Evolutionary conservation across 257 asterid genomes (phyloP).

Genomic region (Solanum chiquidenum): DNA sequence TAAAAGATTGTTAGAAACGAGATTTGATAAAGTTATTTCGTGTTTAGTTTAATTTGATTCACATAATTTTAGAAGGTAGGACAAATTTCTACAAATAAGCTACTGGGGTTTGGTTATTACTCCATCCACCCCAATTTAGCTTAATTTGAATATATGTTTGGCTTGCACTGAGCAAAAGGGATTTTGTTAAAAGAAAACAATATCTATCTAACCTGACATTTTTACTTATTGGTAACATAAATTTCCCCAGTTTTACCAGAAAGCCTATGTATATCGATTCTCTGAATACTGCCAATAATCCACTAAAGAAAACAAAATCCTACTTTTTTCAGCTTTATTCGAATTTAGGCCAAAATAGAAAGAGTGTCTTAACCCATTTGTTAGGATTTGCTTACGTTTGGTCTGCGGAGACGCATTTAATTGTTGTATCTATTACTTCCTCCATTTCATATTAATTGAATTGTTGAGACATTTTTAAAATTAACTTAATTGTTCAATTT

Average conservation of each 20-base stretch:
- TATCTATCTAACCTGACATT: neutral
- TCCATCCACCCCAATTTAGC: too few species aligned
- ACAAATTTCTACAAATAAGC: too few species aligned
- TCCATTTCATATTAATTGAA: too few species aligned
- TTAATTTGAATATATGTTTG: too few species aligned
- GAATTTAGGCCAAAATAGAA: neutral
- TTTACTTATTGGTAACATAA: neutral
- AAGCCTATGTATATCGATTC: neutral
- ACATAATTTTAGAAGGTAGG: too few species aligned
- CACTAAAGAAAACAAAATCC: neutral
- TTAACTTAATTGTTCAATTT: too few species aligned
- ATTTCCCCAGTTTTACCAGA: neutral
- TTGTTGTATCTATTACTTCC: neutral
- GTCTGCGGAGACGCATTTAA: neutral
- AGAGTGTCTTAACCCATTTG: neutral
- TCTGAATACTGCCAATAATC: neutral
- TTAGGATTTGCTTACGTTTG: neutral
- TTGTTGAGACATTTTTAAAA: too few species aligned
- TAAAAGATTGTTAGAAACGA: neutral
- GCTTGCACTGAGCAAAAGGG: too few species aligned
- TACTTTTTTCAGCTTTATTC: neutral
- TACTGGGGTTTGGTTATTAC: too few species aligned
- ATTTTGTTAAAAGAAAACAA: too few species aligned
- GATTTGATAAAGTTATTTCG: neutral
- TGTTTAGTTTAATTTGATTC: neutral